Evolutionary conservation across 192 early-diverging fungal species (phyloP).

Genomic region (Glomus cerebriforme): DNA sequence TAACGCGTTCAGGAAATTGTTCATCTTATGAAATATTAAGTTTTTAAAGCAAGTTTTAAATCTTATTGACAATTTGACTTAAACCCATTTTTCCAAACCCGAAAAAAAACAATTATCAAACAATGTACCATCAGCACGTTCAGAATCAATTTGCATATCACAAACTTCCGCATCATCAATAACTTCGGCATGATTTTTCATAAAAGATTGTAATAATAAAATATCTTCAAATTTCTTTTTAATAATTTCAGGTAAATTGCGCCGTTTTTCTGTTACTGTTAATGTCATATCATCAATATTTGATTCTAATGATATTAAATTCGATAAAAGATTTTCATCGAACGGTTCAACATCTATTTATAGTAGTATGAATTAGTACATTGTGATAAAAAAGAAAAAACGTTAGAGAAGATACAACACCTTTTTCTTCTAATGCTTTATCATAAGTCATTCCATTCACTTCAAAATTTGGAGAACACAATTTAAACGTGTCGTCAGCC

Average conservation of each 20-base stretch:
- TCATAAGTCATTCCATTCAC: conserved; percentile 21
- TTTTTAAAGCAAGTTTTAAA: neutral
- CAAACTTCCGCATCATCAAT: neutral
- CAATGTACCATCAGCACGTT: neutral
- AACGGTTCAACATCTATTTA: conserved; percentile 4
- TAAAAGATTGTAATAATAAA: neutral
- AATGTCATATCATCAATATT: conserved; percentile 1
- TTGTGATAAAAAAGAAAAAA: neutral
- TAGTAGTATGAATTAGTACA: neutral
- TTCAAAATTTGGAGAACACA: conserved; percentile 1
- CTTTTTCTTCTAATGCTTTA: conserved; percentile 9
- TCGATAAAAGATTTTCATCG: neutral
- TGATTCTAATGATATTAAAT: neutral
- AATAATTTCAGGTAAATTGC: conserved; percentile 3
- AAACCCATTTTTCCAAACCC: neutral
- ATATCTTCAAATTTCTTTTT: neutral
- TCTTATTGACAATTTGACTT: neutral
- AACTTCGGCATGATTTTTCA: neutral
- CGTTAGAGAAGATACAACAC: neutral
- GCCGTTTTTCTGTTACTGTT: neutral
- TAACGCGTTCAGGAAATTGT: neutral
- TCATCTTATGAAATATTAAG: neutral
- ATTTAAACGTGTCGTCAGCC: conserved; percentile 17
- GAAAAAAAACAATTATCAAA: neutral
- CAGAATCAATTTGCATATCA: neutral